These are phyloP conservation scores for Lichtheimia hyalospora DNA, from an alignment of 371 early-diverging fungal genomes.

Conservation along the genomic window DNA sequence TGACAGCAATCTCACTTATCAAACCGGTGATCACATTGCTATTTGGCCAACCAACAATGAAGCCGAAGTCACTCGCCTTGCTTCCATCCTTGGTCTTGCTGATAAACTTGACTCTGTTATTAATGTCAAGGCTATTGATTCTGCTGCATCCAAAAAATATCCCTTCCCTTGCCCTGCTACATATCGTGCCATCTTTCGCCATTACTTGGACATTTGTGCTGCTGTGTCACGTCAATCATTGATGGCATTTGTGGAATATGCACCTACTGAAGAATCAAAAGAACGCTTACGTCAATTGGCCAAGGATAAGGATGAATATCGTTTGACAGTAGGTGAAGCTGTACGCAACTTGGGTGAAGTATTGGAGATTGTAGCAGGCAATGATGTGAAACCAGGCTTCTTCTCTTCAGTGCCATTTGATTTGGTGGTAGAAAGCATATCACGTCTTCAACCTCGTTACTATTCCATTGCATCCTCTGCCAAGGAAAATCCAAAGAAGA, in stretches of 20 bases:
- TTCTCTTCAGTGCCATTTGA: conserved; percentile 67
- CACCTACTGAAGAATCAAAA: conserved; percentile 58
- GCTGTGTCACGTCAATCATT: conserved; percentile 67
- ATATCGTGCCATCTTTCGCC: conserved; percentile 83
- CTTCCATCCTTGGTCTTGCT: conserved; percentile 61
- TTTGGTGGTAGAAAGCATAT: conserved; percentile 76
- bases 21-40: conserved; percentile 94
- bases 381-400: conserved; percentile 20
- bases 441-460: conserved; percentile 87
- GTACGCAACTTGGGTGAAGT: conserved; percentile 71
- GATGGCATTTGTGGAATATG: conserved; percentile 58
- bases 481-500: conserved; percentile 66
- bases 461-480: conserved; percentile 95
- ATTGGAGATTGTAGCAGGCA: conserved; percentile 39
- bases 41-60: conserved; percentile 89
- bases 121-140: conserved; percentile 64
- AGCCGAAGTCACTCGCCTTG: conserved; percentile 69
- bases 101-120: conserved; percentile 68
- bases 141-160: conserved; percentile 65
- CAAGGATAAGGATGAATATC: conserved; percentile 74
- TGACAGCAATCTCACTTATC: conserved; percentile 80
- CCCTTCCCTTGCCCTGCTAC: conserved; percentile 91
- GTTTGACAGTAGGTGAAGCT: conserved; percentile 59
- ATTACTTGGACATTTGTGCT: conserved; percentile 88
- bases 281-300: conserved; percentile 57